Base-by-base conservation (phyloP, 768 basidiomycete species). In the Pilatotrama ljubarskyi region DNA sequence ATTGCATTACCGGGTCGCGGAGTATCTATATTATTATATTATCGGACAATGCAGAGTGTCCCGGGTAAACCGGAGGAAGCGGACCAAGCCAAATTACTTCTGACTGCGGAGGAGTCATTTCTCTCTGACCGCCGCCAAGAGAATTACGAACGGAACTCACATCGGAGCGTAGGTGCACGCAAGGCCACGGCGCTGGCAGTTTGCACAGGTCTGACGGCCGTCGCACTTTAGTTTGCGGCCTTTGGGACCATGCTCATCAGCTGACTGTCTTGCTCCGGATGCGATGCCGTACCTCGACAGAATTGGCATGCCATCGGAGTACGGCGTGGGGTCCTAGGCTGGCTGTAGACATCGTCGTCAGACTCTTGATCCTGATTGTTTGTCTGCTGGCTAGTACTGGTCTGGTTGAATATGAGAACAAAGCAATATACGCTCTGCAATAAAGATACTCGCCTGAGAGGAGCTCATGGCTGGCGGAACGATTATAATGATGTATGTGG, bases 161-260 rank as follows among this genome's bases (percentile, higher is more conserved):
- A 90, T 86, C 41, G 88, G 84, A n/a, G 74, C 66, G 67, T 90
- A 90, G 40, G 69, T 66, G 64, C 88, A 90, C 1, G 82, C 79
- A 62, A 77, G 77, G 18, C 78, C 77, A 24, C 88, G 78, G 55
- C 78, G 78, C 66, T 82, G 77, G 70, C 88, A 90, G 66, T 90
- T 88, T 32, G 74, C 76, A 69, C 88, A 90, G 22, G 81, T 79
- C 2, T 87, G 87, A 18, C 79, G 78, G 20, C 88, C 88, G 65
- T 88, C 86, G 66, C 88, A 90, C 72, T 88, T 89, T 49, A 90
- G 70, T 71, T 89, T 89, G 57, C 87, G 78, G 15, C 83, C 87
- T 88, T 64, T 9, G 37, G 18, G 20, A 58, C 2, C 37, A 35
- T 5, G n/a, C 6, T 22, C 5, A 38, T 44, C 59, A 36, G 51